Conservation (phyloP, 352 stramenopile species). For the Nothophytophthora sp. region DNA sequence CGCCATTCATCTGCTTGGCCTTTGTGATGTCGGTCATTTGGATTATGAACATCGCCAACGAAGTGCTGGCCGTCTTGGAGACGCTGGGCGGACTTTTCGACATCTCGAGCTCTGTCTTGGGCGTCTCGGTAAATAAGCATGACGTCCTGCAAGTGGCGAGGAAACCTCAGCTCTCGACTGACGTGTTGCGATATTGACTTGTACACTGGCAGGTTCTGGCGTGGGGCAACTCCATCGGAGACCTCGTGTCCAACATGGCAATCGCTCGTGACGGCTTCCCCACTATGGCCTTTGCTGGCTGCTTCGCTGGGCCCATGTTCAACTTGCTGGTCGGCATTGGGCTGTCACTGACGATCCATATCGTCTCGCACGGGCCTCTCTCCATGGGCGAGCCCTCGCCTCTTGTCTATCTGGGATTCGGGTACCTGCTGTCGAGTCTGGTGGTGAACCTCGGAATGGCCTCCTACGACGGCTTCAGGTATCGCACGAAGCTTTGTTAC, state of each 20-base stretch:
- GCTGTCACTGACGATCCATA: conserved; percentile 64
- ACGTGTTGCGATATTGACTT: conserved; percentile 8
- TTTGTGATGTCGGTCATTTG: conserved; percentile 87
- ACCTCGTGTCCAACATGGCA: conserved; percentile 78
- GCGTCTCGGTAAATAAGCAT: conserved; percentile 62
- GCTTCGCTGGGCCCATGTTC: conserved; percentile 84
- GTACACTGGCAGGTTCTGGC: conserved; percentile 50
- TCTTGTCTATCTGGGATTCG: conserved; percentile 71
- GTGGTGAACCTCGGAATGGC: conserved; percentile 63
- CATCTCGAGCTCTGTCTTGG: conserved; percentile 75
- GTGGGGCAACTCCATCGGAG: conserved; percentile 81
- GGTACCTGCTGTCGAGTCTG: conserved; percentile 64
- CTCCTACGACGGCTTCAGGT: conserved; percentile 61
- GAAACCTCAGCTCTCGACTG: conserved; percentile 6
- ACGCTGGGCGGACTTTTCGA: conserved; percentile 72
- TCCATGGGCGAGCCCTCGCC: conserved; percentile 53
- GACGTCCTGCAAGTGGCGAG: background rate
- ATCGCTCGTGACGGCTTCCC: conserved; percentile 81
- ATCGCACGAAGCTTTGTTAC: conserved; percentile 63
- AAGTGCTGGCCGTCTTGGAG: conserved; percentile 75
- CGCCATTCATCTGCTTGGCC: conserved; percentile 65
- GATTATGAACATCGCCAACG: conserved; percentile 87
- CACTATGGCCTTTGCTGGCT: conserved; percentile 83
- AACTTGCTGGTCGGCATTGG: conserved; percentile 77
- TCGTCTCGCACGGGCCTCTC: conserved; percentile 51